phyloP scores from a whole-genome alignment of 352 stramenopile genomes.

The Phytophthora fragariaefolia region DNA sequence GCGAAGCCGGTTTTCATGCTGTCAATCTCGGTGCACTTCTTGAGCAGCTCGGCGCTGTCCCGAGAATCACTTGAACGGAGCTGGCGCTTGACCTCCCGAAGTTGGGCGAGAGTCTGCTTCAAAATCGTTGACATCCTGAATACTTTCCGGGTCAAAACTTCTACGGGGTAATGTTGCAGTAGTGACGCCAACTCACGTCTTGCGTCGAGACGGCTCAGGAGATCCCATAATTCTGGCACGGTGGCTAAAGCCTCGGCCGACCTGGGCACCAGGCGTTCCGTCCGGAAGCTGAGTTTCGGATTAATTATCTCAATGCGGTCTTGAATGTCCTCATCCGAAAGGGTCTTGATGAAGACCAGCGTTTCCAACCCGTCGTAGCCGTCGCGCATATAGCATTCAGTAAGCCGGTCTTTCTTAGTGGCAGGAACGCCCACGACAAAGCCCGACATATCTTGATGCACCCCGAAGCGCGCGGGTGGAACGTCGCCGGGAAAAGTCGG shows the following conservation, averaged over 20 bases:
- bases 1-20: background rate
- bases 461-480: background rate
- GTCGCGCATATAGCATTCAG: background rate
- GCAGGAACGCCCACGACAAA: background rate
- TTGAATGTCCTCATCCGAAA: background rate
- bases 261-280: background rate
- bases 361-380: background rate
- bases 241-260: background rate
- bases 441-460: too few species aligned
- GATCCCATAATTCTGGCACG: background rate
- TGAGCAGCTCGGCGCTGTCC: too few species aligned
- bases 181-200: too few species aligned
- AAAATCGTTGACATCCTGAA: background rate
- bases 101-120: background rate
- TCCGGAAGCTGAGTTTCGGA: background rate
- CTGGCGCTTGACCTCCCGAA: too few species aligned
- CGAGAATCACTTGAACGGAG: too few species aligned
- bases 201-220: background rate
- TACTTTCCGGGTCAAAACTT: background rate
- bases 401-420: background rate
- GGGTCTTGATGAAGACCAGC: background rate
- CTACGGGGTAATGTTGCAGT: background rate
- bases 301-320: background rate
- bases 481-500: background rate
- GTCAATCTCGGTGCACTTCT: too few species aligned